Evolutionary conservation across 1,284 basidiomycete species (phyloP), one percentile per base, ranked within the genome.

Genomic region (Puccinia polysora): DNA sequence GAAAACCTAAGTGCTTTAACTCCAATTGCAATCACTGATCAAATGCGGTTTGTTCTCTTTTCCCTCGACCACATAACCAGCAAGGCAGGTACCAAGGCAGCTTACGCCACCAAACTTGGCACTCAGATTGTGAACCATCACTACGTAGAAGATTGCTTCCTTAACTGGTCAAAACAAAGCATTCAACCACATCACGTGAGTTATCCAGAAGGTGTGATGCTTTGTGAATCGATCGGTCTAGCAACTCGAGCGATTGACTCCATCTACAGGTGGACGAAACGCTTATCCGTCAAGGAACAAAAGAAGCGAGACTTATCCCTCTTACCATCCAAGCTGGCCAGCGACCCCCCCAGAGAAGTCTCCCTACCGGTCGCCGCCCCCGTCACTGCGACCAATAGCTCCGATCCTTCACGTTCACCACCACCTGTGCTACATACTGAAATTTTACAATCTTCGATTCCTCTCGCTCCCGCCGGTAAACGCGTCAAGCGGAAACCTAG

Each of bases 141-240:
- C 12, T 70, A 70, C 49, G 52, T 70, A 30, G 58, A 70, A 70
- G 58, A 62, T 30, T 70, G 68, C 43, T 70, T 70, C 36, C 43
- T 34, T 34, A 62, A 14, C 32, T 70, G 68, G 68, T 28, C 68
- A 28, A 70, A 62, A 49, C 30, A 36, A 36, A 18, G 8, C 10
- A 60, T 70, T 18, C 45, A 70, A 32, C 25, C 32, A 10, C 28
- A 50, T 28, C 68, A 62, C 53, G 30, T 40, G 20, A 53, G 30
- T 15, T 62, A 38, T 50, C 68, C 68, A 20, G 34, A 70, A 25
- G 58, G 56, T 50, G 58, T 60, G 1, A 43, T 52, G 7, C 45
- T 70, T 6, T 38, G 18, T 32, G 56, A 62, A 20, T 30, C 50
- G 15, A n/a, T 60, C 47, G 68, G 58, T 38, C 28, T 52, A 50